These are phyloP conservation scores for Beauveria caledonica DNA, from an alignment of 2,329 filamentous ascomycete species.

Conservation along the genomic window DNA sequence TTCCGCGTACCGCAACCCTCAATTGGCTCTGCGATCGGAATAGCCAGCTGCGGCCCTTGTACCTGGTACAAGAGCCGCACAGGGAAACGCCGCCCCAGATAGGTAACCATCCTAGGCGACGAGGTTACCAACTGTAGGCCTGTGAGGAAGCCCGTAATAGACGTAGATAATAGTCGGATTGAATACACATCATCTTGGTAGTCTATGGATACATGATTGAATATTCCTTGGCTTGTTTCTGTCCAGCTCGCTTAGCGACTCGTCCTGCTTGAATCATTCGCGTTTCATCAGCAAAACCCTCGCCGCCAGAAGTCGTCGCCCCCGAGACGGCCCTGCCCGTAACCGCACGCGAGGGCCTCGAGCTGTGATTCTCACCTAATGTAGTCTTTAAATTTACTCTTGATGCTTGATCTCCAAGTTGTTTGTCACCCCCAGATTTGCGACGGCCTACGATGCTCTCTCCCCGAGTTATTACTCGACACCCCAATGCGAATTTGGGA, in stretches of 20 bases:
- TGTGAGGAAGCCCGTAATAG: background rate
- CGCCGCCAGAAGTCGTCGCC: background rate
- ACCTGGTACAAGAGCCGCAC: background rate
- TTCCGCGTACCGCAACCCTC: slow-evolving; percentile 6
- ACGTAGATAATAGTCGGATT: background rate
- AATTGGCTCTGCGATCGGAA: slow-evolving; percentile 4
- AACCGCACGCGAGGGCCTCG: background rate
- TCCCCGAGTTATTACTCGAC: too few species aligned
- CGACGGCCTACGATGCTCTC: too few species aligned
- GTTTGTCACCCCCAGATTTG: too few species aligned
- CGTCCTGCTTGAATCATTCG: background rate
- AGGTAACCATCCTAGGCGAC: background rate
- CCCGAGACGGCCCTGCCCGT: background rate
- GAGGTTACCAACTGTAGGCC: background rate
- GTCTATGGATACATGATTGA: background rate
- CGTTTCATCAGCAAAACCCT: background rate
- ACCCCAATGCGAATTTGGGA: too few species aligned
- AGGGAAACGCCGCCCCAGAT: too few species aligned
- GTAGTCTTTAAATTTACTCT: too few species aligned
- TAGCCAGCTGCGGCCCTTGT: background rate
- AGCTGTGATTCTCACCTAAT: background rate
- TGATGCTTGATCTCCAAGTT: too few species aligned
- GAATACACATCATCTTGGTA: background rate
- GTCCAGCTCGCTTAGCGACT: background rate
- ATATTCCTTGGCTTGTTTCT: background rate